phyloP scores from a whole-genome alignment of 2,329 filamentous ascomycete species.

The Neophaeococcomyces mojaviensis region DNA sequence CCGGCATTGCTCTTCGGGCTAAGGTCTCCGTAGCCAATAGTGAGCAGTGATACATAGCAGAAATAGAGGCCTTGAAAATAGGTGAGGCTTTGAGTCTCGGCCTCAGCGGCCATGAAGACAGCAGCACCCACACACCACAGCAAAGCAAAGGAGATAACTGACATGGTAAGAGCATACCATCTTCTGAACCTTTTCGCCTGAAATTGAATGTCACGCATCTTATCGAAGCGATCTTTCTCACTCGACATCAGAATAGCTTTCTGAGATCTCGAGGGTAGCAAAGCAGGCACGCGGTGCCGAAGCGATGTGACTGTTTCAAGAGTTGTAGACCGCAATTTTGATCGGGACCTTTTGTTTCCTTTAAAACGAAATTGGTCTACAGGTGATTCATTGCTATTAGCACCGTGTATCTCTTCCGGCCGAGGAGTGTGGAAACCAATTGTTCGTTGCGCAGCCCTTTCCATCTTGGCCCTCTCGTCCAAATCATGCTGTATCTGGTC shows the following conservation, averaged over 20 bases:
- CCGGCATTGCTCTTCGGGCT: slow-evolving; percentile 70
- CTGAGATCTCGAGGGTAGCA: background rate
- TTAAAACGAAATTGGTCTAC: background rate
- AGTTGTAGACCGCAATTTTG: background rate
- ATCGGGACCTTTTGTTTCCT: background rate
- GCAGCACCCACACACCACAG: slow-evolving; percentile 76
- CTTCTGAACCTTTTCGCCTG: slow-evolving; percentile 57
- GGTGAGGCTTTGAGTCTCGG: slow-evolving; percentile 47
- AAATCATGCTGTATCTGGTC: slow-evolving; percentile 15
- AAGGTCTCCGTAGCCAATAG: slow-evolving; percentile 79
- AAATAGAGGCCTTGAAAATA: slow-evolving; percentile 85
- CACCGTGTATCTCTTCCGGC: background rate
- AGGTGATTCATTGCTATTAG: background rate
- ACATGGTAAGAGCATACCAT: slow-evolving; percentile 67
- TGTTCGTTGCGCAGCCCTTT: slow-evolving; percentile 23
- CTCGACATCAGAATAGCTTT: slow-evolving; percentile 48
- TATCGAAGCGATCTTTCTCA: slow-evolving; percentile 62
- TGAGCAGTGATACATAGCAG: slow-evolving; percentile 72
- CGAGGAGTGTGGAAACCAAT: slow-evolving; percentile 29
- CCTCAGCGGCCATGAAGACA: slow-evolving; percentile 61
- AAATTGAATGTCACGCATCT: slow-evolving; percentile 74
- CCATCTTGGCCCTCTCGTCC: slow-evolving; percentile 11
- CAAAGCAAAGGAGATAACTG: slow-evolving; percentile 58
- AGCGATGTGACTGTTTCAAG: slow-evolving; percentile 1
- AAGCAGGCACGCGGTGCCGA: background rate